Conservation (phyloP, 495 filamentous ascomycete genomes). For the Viridothelium virens region DNA sequence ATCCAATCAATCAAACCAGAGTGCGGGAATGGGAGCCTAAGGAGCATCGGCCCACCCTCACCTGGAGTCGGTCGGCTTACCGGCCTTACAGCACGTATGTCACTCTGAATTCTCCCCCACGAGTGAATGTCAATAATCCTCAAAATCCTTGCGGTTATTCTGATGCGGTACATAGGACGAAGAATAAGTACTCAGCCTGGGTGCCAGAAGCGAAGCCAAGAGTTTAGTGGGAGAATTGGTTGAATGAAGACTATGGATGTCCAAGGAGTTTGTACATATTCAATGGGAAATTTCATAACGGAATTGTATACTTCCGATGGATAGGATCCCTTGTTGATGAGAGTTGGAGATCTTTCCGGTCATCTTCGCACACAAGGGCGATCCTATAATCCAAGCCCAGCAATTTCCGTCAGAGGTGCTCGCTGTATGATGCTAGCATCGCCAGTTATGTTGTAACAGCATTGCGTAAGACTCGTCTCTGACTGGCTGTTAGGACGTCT, state of each 20-base stretch:
- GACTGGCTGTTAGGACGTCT: too few species aligned
- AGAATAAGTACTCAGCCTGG: conserved; percentile 36
- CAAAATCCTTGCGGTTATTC: background rate
- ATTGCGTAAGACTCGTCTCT: too few species aligned
- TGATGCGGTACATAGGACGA: conserved; percentile 28
- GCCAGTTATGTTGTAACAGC: too few species aligned
- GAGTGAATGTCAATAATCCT: too few species aligned
- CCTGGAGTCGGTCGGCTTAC: conserved; percentile 67
- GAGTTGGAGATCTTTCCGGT: too few species aligned
- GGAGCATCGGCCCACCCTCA: conserved; percentile 67
- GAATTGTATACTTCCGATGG: too few species aligned
- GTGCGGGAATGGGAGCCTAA: conserved; percentile 65
- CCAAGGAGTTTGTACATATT: background rate
- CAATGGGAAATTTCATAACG: background rate
- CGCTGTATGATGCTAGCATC: too few species aligned
- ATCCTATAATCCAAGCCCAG: too few species aligned
- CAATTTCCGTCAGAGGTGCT: too few species aligned
- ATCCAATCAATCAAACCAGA: conserved; percentile 59
- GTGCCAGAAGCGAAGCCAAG: conserved; percentile 30
- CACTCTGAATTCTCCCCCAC: background rate
- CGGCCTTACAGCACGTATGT: conserved; percentile 90
- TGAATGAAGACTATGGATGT: background rate
- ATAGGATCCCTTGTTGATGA: too few species aligned
- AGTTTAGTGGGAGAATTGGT: background rate
- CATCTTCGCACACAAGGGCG: too few species aligned